Conservation (phyloP, 495 filamentous ascomycete species). For the Glonium stellatum region DNA sequence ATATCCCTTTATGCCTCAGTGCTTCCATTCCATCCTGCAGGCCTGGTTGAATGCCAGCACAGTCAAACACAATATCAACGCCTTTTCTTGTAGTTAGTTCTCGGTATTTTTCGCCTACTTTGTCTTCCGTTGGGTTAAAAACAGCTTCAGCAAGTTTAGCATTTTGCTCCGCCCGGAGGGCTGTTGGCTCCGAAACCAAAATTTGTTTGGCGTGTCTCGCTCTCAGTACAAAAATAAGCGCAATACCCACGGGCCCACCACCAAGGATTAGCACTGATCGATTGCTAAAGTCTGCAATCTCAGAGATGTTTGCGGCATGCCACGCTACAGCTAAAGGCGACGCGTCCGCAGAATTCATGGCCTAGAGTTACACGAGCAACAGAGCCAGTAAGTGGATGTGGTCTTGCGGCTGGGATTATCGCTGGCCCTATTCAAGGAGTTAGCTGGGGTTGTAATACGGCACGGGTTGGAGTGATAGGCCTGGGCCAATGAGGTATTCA, state of each 20-base stretch:
- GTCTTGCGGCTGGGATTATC: conserved; percentile 13
- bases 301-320: conserved; percentile 19
- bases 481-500: conserved; percentile 26
- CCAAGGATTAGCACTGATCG: conserved; percentile 23
- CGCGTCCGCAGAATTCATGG: conserved; percentile 31
- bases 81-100: conserved; percentile 25
- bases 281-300: conserved; percentile 8
- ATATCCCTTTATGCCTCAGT: conserved; percentile 23
- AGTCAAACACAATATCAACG: conserved; percentile 31
- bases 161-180: conserved; percentile 22
- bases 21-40: conserved; percentile 29
- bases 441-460: neutral
- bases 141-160: conserved; percentile 18
- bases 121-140: conserved; percentile 25
- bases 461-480: too few species aligned
- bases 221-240: conserved; percentile 24
- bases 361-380: conserved; percentile 26
- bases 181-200: conserved; percentile 28
- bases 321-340: conserved; percentile 29
- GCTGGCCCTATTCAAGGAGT: conserved; percentile 15
- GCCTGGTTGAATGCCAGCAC: conserved; percentile 23
- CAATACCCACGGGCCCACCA: conserved; percentile 31
- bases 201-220: conserved; percentile 19
- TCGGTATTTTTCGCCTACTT: conserved; percentile 26
- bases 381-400: conserved; percentile 25